Conservation (phyloP, 768 basidiomycete genomes). For the Dentipellis sp. region DNA sequence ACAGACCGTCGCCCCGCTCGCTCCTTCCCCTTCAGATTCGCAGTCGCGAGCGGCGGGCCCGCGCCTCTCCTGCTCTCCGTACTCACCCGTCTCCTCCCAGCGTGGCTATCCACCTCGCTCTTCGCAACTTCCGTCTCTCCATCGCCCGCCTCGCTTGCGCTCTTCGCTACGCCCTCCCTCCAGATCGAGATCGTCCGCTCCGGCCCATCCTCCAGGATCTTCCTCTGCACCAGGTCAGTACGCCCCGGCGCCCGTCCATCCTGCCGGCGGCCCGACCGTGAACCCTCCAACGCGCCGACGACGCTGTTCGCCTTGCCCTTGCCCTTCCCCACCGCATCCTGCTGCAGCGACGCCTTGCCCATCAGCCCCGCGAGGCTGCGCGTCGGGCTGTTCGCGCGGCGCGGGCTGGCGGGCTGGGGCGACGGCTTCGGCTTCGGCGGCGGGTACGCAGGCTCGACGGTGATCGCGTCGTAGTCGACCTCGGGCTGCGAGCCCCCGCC, state of each 20-base stretch:
- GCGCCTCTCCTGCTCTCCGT: constrained; percentile 5
- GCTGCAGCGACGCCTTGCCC: neutral
- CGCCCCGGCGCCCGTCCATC: constrained; percentile 10
- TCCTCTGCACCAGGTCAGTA: constrained; percentile 23
- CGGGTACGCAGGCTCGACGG: constrained; percentile 1
- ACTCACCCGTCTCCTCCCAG: constrained; percentile 14
- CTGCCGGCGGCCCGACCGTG: neutral
- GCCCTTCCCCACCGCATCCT: neutral
- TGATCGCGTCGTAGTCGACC: constrained; percentile 12
- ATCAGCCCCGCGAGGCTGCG: constrained; percentile 5
- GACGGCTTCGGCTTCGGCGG: neutral
- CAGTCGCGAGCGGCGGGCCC: neutral
- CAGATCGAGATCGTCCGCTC: constrained; percentile 26
- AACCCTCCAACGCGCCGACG: neutral
- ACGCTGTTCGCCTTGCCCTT: constrained; percentile 12
- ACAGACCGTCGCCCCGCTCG: constrained; percentile 14
- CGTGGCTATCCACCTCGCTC: constrained; percentile 17
- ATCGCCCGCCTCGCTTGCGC: constrained; percentile 10
- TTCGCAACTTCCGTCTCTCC: neutral
- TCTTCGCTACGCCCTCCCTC: constrained; percentile 26
- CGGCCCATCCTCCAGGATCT: constrained; percentile 25
- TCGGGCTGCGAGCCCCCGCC: constrained; percentile 6
- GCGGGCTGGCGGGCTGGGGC: neutral
- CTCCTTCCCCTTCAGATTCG: constrained; percentile 12
- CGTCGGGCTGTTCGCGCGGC: constrained; percentile 8